Evolutionary conservation across 2,329 filamentous ascomycete species (phyloP).

Genomic region (Cladophialophora carrionii): DNA sequence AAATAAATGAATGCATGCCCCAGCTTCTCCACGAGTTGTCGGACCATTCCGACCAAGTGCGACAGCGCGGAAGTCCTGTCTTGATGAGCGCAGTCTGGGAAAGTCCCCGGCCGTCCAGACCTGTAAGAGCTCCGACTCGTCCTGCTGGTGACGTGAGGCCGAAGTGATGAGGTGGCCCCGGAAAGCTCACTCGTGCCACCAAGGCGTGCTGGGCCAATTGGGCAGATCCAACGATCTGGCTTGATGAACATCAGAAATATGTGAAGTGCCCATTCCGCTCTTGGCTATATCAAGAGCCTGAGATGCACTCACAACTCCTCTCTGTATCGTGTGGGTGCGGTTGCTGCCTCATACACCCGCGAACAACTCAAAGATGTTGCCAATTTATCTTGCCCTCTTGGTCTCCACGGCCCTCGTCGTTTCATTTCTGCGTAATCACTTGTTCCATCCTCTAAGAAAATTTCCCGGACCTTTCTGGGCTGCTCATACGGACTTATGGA

Average conservation of each 20-base stretch:
- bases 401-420: background rate
- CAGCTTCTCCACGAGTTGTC: background rate
- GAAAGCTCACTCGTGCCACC: background rate
- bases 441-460: constrained; percentile 45
- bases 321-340: no score
- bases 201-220: no score
- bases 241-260: background rate
- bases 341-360: background rate
- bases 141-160: background rate
- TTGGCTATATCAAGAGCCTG: background rate
- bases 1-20: background rate
- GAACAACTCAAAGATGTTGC: constrained; percentile 4
- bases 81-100: background rate
- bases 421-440: constrained; percentile 26
- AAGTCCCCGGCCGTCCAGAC: background rate
- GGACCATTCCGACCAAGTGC: constrained; percentile 3
- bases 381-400: background rate
- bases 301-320: background rate
- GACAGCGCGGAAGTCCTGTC: background rate
- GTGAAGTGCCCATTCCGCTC: background rate
- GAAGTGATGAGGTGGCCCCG: background rate
- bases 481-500: constrained; percentile 44
- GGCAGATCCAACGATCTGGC: background rate
- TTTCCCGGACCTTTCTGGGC: constrained; percentile 48
- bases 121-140: background rate